phyloP scores from a whole-genome alignment of 208 protist genomes.

The Endotrypanum monterogeii region DNA sequence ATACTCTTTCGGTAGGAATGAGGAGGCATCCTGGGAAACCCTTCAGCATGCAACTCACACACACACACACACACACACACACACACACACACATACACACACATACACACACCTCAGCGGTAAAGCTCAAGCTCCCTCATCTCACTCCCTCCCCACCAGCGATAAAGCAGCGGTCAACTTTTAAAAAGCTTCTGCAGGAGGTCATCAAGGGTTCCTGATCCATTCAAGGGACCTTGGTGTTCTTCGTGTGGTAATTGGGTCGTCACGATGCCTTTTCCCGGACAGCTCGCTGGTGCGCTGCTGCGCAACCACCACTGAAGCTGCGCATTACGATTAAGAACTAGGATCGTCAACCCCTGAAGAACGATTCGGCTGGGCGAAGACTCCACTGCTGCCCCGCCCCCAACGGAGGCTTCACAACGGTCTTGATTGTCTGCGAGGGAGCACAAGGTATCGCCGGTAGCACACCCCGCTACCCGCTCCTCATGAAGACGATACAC shows the following conservation, averaged over 20 bases:
- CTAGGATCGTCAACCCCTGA: constrained; percentile 19
- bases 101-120: not conserved
- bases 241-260: not conserved
- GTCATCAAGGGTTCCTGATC: constrained; percentile 4
- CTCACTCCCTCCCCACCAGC: not conserved
- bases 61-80: not conserved
- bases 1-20: not conserved
- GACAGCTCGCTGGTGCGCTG: not conserved
- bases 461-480: not conserved
- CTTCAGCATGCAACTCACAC: not conserved
- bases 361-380: not conserved
- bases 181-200: constrained; percentile 4
- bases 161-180: not conserved
- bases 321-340: constrained; percentile 17
- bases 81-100: not conserved
- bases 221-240: not conserved
- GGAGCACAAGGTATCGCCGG: not conserved
- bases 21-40: not conserved
- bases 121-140: too few relatives aligned
- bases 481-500: constrained; percentile 3
- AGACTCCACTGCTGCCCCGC: not conserved
- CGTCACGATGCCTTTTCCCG: not conserved
- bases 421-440: not conserved
- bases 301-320: constrained; percentile 15
- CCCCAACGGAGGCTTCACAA: not conserved